Base-by-base conservation (phyloP, 139 green algal genomes). In the Chlorella sp. region DNA sequence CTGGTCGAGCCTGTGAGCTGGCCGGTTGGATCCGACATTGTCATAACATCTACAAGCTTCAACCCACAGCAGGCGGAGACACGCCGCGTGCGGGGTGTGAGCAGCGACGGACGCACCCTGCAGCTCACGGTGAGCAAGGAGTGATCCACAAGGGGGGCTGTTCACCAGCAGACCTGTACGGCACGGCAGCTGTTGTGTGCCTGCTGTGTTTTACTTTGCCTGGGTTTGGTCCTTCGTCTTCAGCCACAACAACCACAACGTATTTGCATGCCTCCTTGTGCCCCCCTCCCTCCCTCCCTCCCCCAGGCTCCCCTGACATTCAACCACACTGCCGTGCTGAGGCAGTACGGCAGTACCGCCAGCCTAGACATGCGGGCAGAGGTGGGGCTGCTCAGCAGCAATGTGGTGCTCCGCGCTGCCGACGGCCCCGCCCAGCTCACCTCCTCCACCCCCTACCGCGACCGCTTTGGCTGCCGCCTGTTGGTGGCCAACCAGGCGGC, bases 21-120 rank as follows among this genome's bases (percentile, higher is more conserved):
- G 48, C 48, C 48, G 48, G 7, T 57, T 57, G 48, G 48, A 57
- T 57, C 48, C 9, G 48, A 57, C 48, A 57, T 57, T 57, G 48
- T 81, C 30, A 32, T 81, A 34, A 22, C 75, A 40, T 81, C 75
- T 26, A 81, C 75, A 15, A 81, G 75, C 75, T 81, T 81, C 75
- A 81, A 81, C 32, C 75, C 75, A 3, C 75, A 81, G 32, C 75
- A 81, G 75, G 75, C 75, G 32, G 75, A 81, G 75, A 81, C 75
- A 22, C 30, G 28, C 30, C 28, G 75, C 30, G 30, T 81, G 75
- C 28, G 75, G 28, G 75, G 75, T 22, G 32, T 81, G 28, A 39
- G 16, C 32, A 34, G 75, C 75, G 75, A 81, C 32, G 75, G 75
- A 15, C 34, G 75, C 16, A 39, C 37, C 30, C 75, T 81, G 75